Evolutionary conservation across 2,329 filamentous ascomycete genomes (phyloP).

Genomic region (Fusarium marasasianum): DNA sequence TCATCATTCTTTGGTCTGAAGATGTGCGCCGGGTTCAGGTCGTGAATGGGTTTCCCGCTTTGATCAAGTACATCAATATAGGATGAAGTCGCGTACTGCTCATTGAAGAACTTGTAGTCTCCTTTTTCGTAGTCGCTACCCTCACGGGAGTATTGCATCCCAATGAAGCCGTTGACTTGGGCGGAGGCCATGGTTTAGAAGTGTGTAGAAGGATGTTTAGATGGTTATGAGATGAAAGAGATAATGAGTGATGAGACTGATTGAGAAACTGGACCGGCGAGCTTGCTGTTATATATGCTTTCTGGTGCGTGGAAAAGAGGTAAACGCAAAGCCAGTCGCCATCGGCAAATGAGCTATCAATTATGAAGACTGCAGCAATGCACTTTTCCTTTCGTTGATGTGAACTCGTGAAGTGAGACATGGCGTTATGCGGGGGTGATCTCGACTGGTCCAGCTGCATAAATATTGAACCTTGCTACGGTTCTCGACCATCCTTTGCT

Average conservation of each 20-base stretch:
- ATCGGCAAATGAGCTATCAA: neutral
- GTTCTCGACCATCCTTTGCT: neutral
- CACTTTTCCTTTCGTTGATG: neutral
- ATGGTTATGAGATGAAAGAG: neutral
- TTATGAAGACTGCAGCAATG: neutral
- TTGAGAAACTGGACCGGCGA: neutral
- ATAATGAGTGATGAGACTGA: neutral
- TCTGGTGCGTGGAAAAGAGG: neutral
- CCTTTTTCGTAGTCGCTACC: neutral
- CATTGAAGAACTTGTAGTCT: neutral
- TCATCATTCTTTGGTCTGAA: neutral
- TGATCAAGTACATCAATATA: neutral
- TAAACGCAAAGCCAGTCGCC: neutral
- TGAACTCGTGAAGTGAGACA: neutral
- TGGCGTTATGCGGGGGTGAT: neutral
- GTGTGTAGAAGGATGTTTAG: neutral
- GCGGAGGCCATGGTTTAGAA: neutral
- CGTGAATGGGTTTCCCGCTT: neutral
- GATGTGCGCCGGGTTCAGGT: neutral
- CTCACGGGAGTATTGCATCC: neutral
- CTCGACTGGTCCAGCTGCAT: neutral
- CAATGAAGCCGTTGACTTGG: neutral
- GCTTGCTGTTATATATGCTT: neutral
- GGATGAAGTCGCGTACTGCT: neutral
- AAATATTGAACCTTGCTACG: neutral